Base-by-base conservation (phyloP, 176 grass and related monocot species). In the Triticum timopheevii region DNA sequence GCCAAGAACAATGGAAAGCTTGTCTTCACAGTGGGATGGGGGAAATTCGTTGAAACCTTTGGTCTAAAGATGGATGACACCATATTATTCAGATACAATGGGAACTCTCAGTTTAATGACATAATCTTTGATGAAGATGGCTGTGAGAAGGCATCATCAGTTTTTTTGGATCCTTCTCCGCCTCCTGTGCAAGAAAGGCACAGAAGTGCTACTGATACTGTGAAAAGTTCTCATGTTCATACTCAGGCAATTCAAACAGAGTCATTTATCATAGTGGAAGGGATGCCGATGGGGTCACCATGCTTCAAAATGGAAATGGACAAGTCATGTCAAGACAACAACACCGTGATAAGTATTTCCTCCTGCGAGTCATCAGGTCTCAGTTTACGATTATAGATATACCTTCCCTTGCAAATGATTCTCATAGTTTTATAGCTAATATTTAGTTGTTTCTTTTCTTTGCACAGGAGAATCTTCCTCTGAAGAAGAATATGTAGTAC, bases 1-100 rank as follows among this genome's bases (percentile, higher is more conserved):
- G 30, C 49, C 76, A 15, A 61, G 50, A 11, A 34, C 20, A 52
- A 59, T 23, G 76, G 33, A 61, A 78, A 78, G 30, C 2, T 23
- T 78, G 30, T 78, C 50, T 2, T 78, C 12, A 36, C 76, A 78
- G 76, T 33, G 50, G 76, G 50, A 78, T 78, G 76, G 76, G 31
- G 5, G 10, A 56, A 59, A 59, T 78, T 78, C 50, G 28, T 58
- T 35, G 6, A 61, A 61, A 36, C 49, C 10, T n/a, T 61, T 61
- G 76, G 50, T 61, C 76, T 78, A 22, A 1, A 35, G 31, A 61
- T 36, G 50, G 50, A 1, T 61, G 76, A 78, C 76, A 59, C 76
- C 30, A 8, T 61, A n/a, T 1, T 78, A 13, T 78, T 59, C 30
- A 61, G 76, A 78, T 78, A 59, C 31, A 8, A 35, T 4, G 76